These are phyloP conservation scores for Mycena metata DNA, from an alignment of 768 basidiomycete genomes.

Conservation along the genomic window DNA sequence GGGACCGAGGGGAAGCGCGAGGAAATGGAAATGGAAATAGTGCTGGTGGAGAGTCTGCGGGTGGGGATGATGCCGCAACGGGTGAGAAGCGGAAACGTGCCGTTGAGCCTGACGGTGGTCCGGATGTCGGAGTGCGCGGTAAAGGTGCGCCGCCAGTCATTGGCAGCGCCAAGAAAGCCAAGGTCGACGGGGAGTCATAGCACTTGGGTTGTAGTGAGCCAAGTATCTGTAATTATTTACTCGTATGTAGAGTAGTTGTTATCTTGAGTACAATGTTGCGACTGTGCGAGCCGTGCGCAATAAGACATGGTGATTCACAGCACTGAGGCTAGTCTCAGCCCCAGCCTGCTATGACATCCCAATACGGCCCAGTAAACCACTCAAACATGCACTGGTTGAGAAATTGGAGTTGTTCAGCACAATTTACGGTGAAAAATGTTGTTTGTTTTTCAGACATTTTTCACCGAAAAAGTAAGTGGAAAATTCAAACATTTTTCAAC, in stretches of 20 bases:
- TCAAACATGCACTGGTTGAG: no score
- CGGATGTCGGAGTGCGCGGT: slow-evolving; percentile 76
- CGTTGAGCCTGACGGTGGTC: slow-evolving; percentile 84
- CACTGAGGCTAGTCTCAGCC: no score
- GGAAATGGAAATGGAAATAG: slow-evolving; percentile 23
- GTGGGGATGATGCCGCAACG: slow-evolving; percentile 55
- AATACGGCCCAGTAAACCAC: no score
- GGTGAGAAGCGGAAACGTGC: slow-evolving; percentile 86
- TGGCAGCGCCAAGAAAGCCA: slow-evolving; percentile 60
- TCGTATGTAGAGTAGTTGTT: slow-evolving; percentile 15
- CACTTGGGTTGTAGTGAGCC: neutral
- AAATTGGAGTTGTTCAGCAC: no score
- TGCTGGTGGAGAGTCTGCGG: slow-evolving; percentile 39
- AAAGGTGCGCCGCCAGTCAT: slow-evolving; percentile 67
- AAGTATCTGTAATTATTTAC: slow-evolving; percentile 20
- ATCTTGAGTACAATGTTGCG: slow-evolving; percentile 18
- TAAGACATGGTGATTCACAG: no score
- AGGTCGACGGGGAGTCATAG: slow-evolving; percentile 50
- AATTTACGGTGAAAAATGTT: no score
- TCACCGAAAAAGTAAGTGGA: no score
- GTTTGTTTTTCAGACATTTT: no score
- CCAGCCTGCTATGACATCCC: no score
- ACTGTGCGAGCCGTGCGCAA: neutral
- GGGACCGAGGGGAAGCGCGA: slow-evolving; percentile 45
- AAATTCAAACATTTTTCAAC: no score